Percentiles rank a stretch among this genome's conserved stretches.
These are phyloP conservation scores for Pleurotus djamor DNA, from an alignment of 768 basidiomycete genomes.

Conservation along the genomic window DNA sequence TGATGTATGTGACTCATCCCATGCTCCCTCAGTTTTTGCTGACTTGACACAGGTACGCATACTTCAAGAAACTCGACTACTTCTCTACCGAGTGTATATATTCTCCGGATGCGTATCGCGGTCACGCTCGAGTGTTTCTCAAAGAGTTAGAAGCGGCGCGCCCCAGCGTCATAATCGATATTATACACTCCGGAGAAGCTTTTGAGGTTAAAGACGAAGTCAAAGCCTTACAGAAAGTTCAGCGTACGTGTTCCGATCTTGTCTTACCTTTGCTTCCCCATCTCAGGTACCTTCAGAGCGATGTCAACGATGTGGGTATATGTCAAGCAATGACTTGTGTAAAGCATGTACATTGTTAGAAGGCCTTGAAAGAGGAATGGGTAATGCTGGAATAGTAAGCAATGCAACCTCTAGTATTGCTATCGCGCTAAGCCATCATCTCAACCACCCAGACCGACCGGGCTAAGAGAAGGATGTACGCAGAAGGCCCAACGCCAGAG, in stretches of 20 bases:
- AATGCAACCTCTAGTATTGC: constrained; percentile 1
- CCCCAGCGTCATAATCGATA: constrained; percentile 95
- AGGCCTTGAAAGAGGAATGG: constrained; percentile 85
- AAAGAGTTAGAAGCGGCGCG: constrained; percentile 95
- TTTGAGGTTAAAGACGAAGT: constrained; percentile 85
- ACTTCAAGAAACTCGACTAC: constrained; percentile 99
- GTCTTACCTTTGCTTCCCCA: too few relatives aligned
- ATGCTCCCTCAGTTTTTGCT: constrained; percentile 8
- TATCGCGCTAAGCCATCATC: not conserved
- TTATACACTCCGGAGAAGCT: constrained; percentile 94
- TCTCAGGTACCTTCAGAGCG: constrained; percentile 53
- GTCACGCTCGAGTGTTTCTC: constrained; percentile 90
- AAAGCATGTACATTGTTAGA: constrained; percentile 92
- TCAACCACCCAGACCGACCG: constrained; percentile 54
- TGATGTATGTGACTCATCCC: constrained; percentile 63
- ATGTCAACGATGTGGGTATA: constrained; percentile 91
- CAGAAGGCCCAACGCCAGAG: constrained; percentile 57
- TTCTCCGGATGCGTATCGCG: constrained; percentile 97
- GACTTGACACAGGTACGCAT: constrained; percentile 76
- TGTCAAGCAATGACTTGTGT: constrained; percentile 96
- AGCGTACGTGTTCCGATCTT: constrained; percentile 56
- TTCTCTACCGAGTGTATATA: constrained; percentile 99
- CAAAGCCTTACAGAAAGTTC: constrained; percentile 78
- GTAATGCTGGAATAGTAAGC: constrained; percentile 58
- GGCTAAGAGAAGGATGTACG: constrained; percentile 59